Evolutionary conservation across 306 rosid genomes (phyloP).

Genomic region (Myrica gale): DNA sequence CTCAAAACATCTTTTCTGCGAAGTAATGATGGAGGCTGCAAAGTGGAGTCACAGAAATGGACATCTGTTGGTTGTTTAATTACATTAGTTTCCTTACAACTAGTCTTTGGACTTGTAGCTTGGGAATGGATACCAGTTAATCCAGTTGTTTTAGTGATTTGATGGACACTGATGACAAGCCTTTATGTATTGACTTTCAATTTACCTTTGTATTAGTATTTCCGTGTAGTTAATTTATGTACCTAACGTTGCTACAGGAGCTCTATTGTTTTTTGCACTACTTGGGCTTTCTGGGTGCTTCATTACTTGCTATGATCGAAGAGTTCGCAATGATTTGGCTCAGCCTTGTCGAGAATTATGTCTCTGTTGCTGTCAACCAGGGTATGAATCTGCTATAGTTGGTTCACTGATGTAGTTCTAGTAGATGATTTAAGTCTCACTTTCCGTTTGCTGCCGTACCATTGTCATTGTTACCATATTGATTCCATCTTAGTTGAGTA

Average conservation of each 20-base stretch:
- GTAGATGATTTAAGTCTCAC: conserved; percentile 14
- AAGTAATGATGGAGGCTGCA: neutral
- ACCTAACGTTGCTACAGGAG: conserved; percentile 58
- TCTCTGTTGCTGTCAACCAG: conserved; percentile 98
- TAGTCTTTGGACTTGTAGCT: neutral
- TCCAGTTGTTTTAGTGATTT: neutral
- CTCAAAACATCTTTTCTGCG: neutral
- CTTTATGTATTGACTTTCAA: neutral
- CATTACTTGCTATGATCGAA: conserved; percentile 95
- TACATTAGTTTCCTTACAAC: conserved; percentile 1
- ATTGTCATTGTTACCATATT: neutral
- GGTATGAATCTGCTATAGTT: conserved; percentile 48
- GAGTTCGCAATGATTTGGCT: conserved; percentile 96
- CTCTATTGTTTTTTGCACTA: conserved; percentile 84
- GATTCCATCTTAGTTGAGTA: neutral
- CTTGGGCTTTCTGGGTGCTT: conserved; percentile 98
- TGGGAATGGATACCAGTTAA: neutral
- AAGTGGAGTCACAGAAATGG: neutral
- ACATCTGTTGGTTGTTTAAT: neutral
- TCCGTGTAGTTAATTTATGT: conserved; percentile 10
- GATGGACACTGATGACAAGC: conserved; percentile 5
- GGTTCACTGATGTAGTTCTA: conserved; percentile 18
- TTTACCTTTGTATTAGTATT: neutral
- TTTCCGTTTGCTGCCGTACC: conserved; percentile 9
- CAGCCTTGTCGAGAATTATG: conserved; percentile 99